Base-by-base conservation (phyloP, 495 filamentous ascomycete species). In the Thermothielavioides terrestris region DNA sequence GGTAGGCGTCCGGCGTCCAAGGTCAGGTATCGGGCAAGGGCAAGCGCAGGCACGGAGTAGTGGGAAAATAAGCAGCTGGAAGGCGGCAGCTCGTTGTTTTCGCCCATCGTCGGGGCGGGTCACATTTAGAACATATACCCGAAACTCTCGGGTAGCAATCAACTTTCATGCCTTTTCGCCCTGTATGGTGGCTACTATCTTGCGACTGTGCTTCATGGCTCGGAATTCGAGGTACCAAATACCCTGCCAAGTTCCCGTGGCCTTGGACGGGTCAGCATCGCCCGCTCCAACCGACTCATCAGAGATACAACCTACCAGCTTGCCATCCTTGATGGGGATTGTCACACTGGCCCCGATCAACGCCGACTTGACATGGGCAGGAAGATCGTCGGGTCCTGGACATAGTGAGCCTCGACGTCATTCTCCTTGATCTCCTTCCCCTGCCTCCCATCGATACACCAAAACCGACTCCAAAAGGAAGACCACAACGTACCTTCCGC, bases 141-240 rank as follows among this genome's bases (percentile, higher is more conserved):
- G 26, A 26, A 18, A 28, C 20, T 26, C 14, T n/a, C n/a, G n/a
- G n/a, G n/a, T 2, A 49, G 15, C 21, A 10, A 43, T 17, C 37
- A 42, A 25, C 39, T 23, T 41, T 20, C 45, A 71, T 46, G 71
- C 73, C 75, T 89, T 90, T 71, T 95, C 85, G 4, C 92, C 92
- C 68, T 97, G 88, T 40, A 98, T 89, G 6, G 92, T 98, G 39
- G 92, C 92, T 28, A 98, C 82, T 21, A 98, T 78, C 61, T 77
- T 85, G 54, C 92, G 73, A 32, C 76, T 72, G 68, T 96, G 90
- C 54, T 77, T 86, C 44, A 71, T 70, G 3, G 78, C 77, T 50
- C 92, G 73, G 64, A 98, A 98, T 68, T 98, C 92, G 56, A 96
- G 65, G 63, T 91, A 90, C 89, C 89, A 98, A 48, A 97, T 88